Conservation (phyloP, 169 alveolate genomes). For the Babesia caballi region DNA sequence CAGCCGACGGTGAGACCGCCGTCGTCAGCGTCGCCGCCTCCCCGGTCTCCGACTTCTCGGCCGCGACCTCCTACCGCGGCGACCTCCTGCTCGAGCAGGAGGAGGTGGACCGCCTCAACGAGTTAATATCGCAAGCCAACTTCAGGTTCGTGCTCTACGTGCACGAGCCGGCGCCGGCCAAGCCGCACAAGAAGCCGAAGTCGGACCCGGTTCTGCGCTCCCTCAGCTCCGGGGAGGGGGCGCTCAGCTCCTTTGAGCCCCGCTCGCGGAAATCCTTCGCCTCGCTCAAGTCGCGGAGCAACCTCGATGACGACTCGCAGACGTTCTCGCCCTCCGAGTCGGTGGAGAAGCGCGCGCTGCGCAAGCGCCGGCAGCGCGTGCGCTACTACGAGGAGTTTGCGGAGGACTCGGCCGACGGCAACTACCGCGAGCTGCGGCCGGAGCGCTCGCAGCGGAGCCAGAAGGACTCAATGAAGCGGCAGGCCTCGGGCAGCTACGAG, state of each 20-base stretch:
- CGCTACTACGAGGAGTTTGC: constrained; percentile 54
- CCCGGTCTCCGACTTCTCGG: no score
- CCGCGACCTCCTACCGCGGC: constrained; percentile 53
- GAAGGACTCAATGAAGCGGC: constrained; percentile 7
- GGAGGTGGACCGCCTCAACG: constrained; percentile 39
- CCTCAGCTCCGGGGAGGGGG: constrained; percentile 7
- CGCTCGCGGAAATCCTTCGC: neutral
- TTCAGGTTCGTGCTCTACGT: constrained; percentile 29
- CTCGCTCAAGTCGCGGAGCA: neutral
- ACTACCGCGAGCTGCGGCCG: constrained; percentile 11
- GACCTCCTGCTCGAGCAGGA: constrained; percentile 24
- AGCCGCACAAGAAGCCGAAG: constrained; percentile 29
- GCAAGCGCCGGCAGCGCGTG: constrained; percentile 55
- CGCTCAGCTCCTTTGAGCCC: neutral
- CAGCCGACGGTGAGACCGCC: no score
- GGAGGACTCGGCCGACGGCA: constrained; percentile 30
- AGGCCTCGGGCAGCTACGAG: constrained; percentile 9
- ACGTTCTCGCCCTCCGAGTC: neutral
- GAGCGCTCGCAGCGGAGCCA: constrained; percentile 20
- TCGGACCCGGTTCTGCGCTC: neutral
- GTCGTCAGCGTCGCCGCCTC: no score
- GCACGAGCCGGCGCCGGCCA: neutral
- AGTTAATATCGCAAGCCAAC: neutral
- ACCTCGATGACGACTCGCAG: constrained; percentile 24
- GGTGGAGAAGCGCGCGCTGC: constrained; percentile 39